Evolutionary conservation across 2,329 filamentous ascomycete genomes (phyloP).

Genomic region (Fusarium camptoceras): DNA sequence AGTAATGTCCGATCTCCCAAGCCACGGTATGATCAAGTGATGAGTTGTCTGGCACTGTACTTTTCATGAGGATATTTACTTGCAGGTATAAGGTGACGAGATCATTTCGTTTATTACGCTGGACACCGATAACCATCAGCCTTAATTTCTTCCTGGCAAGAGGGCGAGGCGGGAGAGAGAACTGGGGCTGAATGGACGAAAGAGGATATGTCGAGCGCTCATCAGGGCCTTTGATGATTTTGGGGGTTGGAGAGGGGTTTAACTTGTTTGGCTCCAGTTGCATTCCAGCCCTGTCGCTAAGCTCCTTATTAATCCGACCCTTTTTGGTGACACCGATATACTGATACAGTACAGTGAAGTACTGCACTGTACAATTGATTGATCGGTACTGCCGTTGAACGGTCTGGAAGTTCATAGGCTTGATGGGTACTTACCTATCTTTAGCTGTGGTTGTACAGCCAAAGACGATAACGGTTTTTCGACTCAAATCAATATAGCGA

Average conservation of each 20-base stretch:
- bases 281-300: constrained; percentile 4
- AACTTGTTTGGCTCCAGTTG: background rate
- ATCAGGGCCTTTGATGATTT: constrained; percentile 16
- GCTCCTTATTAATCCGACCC: background rate
- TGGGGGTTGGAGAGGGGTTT: background rate
- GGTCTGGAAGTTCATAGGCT: constrained; percentile 11
- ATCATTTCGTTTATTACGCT: background rate
- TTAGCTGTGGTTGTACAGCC: constrained; percentile 2
- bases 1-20: background rate
- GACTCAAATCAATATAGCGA: background rate
- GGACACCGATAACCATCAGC: background rate
- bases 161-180: constrained; percentile 17
- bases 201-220: constrained; percentile 13
- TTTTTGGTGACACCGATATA: background rate
- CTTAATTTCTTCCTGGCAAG: constrained; percentile 2
- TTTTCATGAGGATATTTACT: background rate
- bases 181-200: constrained; percentile 10
- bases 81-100: background rate
- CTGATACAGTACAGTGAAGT: background rate
- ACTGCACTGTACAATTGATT: background rate
- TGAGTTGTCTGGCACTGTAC: too few species aligned
- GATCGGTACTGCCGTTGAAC: constrained; percentile 22
- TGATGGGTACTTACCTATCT: background rate
- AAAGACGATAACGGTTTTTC: constrained; percentile 17
- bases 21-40: background rate